Evolutionary conservation across 106 monocot genomes (phyloP), one percentile per base, ranked within the genome.

Genomic region (Apostasia shenzhenica): DNA sequence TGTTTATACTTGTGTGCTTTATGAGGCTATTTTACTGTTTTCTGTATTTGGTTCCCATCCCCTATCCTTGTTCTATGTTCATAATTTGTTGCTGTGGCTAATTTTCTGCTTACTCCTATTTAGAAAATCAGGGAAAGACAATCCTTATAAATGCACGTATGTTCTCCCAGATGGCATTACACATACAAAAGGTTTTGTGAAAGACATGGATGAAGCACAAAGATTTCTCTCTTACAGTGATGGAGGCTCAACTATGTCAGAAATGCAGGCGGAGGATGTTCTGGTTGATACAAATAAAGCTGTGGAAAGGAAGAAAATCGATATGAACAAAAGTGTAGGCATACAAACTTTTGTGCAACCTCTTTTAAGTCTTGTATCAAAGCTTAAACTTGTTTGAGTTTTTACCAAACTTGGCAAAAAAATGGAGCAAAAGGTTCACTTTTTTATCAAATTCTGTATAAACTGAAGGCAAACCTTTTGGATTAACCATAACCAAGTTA

Each of bases 91-190:
- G 14, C 48, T 14, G 49, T 66, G 47, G 45, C 50, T 49, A 10
- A 26, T 70, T 46, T 59, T n/a, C 59, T 39, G 38, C 69, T 77
- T 72, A 8, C 12, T 67, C 41, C 70, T 46, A 13, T 45, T 26
- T 66, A 91, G 90, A 70, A 75, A 75, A 73, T 53, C 79, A 14
- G 88, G 85, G 48, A 84, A 79, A 62, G 86, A 89, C 53, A 92
- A 92, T 70, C 85, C 84, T 48, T 84, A 91, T 64, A 86, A 57
- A 61, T 95, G 95, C 75, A 89, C 91, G 4, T 95, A 95, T 81
- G 86, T 95, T 78, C 86, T 95, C 10, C 95, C 95, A 57, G 95
- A 95, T 80, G 95, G 95, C 69, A 73, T 95, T 48, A 77, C 81
- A 58, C 65, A 86, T 61, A 95, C 79, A 49, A 95, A 79, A 73